phyloP scores from a whole-genome alignment of 73 alveolate genomes.

The Halteria grandinella region DNA sequence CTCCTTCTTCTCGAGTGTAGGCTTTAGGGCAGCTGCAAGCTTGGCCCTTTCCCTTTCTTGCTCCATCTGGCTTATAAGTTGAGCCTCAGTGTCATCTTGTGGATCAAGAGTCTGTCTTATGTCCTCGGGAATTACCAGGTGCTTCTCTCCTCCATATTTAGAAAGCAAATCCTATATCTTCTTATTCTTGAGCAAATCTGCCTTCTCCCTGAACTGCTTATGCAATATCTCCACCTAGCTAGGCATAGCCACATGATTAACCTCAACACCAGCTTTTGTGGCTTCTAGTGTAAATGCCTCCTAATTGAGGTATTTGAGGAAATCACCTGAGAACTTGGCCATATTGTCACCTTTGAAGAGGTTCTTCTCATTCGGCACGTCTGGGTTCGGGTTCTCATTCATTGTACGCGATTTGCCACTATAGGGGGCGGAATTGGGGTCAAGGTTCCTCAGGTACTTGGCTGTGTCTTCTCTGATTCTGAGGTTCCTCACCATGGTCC shows the following conservation, averaged over 20 bases:
- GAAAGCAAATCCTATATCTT: constrained; percentile 62
- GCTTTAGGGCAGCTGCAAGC: too few relatives aligned
- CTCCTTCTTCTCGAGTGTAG: neutral
- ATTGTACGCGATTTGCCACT: constrained; percentile 82
- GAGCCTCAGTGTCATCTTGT: constrained; percentile 21
- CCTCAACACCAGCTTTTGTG: constrained; percentile 64
- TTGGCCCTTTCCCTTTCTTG: neutral
- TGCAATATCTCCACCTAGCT: constrained; percentile 79
- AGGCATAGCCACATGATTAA: constrained; percentile 86
- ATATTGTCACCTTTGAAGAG: constrained; percentile 76
- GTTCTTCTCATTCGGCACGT: constrained; percentile 52
- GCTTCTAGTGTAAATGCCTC: constrained; percentile 73
- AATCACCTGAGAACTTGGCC: constrained; percentile 73
- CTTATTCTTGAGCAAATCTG: constrained; percentile 59
- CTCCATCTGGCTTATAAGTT: neutral
- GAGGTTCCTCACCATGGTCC: constrained; percentile 75
- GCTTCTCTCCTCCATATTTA: constrained; percentile 86
- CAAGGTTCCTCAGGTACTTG: constrained; percentile 77
- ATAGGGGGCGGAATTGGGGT: constrained; percentile 75
- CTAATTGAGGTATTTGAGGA: constrained; percentile 62
- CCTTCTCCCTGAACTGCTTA: constrained; percentile 67
- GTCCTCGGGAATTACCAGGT: constrained; percentile 52
- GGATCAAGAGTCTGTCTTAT: too few relatives aligned
- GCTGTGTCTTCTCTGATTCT: constrained; percentile 87
- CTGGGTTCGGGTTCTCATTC: constrained; percentile 82